phyloP scores from a whole-genome alignment of 257 asterid genomes.

The Rehmannia glutinosa region DNA sequence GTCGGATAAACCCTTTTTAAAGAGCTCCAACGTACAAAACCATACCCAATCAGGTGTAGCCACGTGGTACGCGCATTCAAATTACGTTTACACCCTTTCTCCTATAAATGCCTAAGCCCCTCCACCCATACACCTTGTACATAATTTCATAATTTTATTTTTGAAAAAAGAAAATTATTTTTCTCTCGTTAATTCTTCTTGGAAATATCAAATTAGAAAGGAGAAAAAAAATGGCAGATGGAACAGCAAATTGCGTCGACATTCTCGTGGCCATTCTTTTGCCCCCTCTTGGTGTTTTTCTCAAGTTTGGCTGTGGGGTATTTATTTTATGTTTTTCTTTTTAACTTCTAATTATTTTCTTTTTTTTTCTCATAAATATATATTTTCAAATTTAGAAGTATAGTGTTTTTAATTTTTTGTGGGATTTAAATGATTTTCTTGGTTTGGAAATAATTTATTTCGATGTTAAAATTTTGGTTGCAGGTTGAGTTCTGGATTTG shows the following conservation, averaged over 20 bases:
- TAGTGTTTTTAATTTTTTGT: too few species aligned
- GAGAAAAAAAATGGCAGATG: slow-evolving; percentile 32
- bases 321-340: neutral
- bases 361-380: too few species aligned
- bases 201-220: neutral
- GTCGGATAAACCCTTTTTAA: too few species aligned
- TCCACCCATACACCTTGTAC: neutral
- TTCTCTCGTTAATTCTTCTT: too few species aligned
- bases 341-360: too few species aligned
- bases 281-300: slow-evolving; percentile 90
- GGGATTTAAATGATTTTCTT: neutral
- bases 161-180: neutral
- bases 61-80: slow-evolving; percentile 4
- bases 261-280: slow-evolving; percentile 63
- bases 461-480: neutral
- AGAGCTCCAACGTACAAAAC: too few species aligned
- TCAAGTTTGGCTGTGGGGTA: slow-evolving; percentile 71
- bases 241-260: slow-evolving; percentile 52
- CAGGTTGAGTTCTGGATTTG: slow-evolving; percentile 88
- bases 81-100: neutral
- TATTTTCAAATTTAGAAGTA: neutral
- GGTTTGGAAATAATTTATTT: too few species aligned
- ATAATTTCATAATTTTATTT: neutral
- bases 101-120: neutral
- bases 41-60: neutral